Conservation (phyloP, 352 stramenopile species). For the Phytophthora litchii region DNA sequence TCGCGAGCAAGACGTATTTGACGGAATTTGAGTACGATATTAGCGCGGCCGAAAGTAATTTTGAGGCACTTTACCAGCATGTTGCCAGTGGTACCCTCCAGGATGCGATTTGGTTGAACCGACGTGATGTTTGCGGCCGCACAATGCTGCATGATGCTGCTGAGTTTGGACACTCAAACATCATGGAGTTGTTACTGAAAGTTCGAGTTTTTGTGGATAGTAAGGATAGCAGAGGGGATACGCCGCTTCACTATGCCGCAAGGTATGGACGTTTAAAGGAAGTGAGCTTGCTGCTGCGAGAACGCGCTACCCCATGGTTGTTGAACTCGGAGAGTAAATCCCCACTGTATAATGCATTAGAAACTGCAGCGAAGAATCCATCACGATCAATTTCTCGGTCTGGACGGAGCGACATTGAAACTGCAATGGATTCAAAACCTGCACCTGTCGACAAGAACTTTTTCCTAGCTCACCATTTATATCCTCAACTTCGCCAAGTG, state of each 20-base stretch:
- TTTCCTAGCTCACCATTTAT: constrained; percentile 39
- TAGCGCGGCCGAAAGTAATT: constrained; percentile 62
- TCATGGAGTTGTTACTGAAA: constrained; percentile 61
- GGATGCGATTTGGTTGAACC: constrained; percentile 57
- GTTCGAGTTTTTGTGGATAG: constrained; percentile 48
- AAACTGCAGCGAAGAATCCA: constrained; percentile 39
- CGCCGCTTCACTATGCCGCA: constrained; percentile 63
- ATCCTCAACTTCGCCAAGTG: constrained; percentile 62
- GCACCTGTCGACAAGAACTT: constrained; percentile 42
- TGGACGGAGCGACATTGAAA: constrained; percentile 3
- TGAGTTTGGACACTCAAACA: constrained; percentile 54
- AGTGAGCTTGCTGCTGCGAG: constrained; percentile 56
- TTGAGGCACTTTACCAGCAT: constrained; percentile 60
- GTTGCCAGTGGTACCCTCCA: constrained; percentile 36
- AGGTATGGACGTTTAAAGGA: constrained; percentile 50
- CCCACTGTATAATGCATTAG: constrained; percentile 54
- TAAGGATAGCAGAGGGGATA: constrained; percentile 51
- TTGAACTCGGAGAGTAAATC: constrained; percentile 61
- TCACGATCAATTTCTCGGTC: background rate
- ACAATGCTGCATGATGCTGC: constrained; percentile 71
- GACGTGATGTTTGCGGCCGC: constrained; percentile 53
- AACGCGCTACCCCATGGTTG: constrained; percentile 42
- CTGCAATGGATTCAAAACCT: constrained; percentile 3
- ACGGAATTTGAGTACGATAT: constrained; percentile 67
- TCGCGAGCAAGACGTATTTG: constrained; percentile 48